Percentiles rank a stretch among this genome's conserved stretches.
phyloP scores from a whole-genome alignment of 495 filamentous ascomycete genomes.

The Penicillium argentinense region DNA sequence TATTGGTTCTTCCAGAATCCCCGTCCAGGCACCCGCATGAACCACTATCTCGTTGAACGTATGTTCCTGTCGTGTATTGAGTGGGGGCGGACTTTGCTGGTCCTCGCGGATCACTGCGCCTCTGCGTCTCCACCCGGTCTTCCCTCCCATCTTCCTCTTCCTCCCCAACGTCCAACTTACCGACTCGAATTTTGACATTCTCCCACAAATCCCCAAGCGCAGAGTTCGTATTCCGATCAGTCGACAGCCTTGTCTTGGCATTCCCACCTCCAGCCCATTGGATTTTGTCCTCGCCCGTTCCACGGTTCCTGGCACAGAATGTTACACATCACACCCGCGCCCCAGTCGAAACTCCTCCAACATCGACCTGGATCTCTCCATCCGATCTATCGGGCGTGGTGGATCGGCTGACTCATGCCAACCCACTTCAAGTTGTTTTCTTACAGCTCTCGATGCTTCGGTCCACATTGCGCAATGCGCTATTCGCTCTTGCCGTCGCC shows the following conservation, averaged over 20 bases:
- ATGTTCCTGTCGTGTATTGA: no score
- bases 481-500: background rate
- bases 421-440: background rate
- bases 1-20: background rate
- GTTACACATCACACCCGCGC: slow-evolving; percentile 32
- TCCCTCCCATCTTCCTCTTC: no score
- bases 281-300: slow-evolving; percentile 10
- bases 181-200: no score
- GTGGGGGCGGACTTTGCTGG: no score
- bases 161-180: no score
- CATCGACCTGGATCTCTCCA: slow-evolving; percentile 21
- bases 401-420: slow-evolving; percentile 5
- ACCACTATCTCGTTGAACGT: no score
- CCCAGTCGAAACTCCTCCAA: slow-evolving; percentile 3
- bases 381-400: slow-evolving; percentile 24
- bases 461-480: background rate
- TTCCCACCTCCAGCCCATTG: slow-evolving; percentile 3
- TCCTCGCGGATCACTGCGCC: no score
- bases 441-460: background rate
- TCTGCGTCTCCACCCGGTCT: no score
- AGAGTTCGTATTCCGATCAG: background rate
- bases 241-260: background rate
- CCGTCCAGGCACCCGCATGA: background rate
- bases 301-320: slow-evolving; percentile 17
- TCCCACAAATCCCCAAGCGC: no score